Evolutionary conservation across 2,329 filamentous ascomycete genomes (phyloP), one percentile per base, ranked within the genome.

Genomic region (Bisporella sp.): DNA sequence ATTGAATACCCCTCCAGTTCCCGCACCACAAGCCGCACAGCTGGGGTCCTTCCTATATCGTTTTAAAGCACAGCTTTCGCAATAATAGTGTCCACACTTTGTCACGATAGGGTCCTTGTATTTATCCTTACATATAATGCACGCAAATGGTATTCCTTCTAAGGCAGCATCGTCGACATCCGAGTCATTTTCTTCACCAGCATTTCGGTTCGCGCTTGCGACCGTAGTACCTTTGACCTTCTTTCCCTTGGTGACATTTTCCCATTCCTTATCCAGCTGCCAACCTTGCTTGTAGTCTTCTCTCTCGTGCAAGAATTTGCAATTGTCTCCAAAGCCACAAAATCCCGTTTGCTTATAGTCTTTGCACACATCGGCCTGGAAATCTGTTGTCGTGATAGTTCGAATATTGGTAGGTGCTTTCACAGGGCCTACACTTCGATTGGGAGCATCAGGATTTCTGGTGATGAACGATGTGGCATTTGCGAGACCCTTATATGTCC

Each of bases 261-360:
- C 93, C 93, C 93, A 99, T 45, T 97, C 92, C 47, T 79, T 78
- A 67, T 99, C 93, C 4, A 99, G 76, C 66, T 97, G 89, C 93
- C 93, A 99, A 3, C 93, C 93, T 65, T 91, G 86, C 60, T 92
- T 89, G 64, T 89, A 86, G 67, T 89, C 86, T 61, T 88, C 84
- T 51, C 88, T 74, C 5, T 81, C 81, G 62, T 93, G 88, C 0
- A 89, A 64, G 64, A 84, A 93, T 63, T 90, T 95, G 73, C 91
- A 96, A 54, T 77, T 83, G 65, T 65, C 63, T 30, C 57, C 61
- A 41, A 62, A 63, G 3, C 61, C 62, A 40, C 61, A 64, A 44
- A 62, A 85, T 1, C 85, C 85, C 0, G 84, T 93, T 61, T 87
- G 79, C 59, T 92, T 92, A 69, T 89, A 93, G 65, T 97, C 93